phyloP scores from a whole-genome alignment of 495 filamentous ascomycete species.

The Melanomma pulvis-pyrius region DNA sequence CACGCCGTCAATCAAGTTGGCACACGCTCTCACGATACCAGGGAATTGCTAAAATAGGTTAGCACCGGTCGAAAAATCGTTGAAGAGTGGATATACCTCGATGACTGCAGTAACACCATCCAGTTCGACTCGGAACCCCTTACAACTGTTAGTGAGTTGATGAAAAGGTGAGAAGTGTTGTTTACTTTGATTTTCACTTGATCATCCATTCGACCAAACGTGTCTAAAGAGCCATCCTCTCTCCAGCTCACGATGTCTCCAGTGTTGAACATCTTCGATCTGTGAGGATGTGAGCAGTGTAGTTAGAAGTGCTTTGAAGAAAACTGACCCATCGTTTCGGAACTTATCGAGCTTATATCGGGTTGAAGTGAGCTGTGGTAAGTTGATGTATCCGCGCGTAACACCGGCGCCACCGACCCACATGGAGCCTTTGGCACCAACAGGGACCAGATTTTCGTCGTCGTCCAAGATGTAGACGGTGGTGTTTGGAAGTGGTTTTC shows the following conservation, averaged over 20 bases:
- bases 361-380: slow-evolving; percentile 14
- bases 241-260: slow-evolving; percentile 27
- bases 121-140: slow-evolving; percentile 30
- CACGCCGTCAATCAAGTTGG: slow-evolving; percentile 12
- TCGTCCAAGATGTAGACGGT: slow-evolving; percentile 30
- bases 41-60: slow-evolving; percentile 18
- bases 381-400: slow-evolving; percentile 26
- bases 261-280: slow-evolving; percentile 31
- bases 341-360: slow-evolving; percentile 29
- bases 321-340: slow-evolving; percentile 14
- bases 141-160: background rate
- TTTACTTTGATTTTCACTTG: slow-evolving; percentile 31
- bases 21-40: slow-evolving; percentile 22
- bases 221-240: slow-evolving; percentile 24
- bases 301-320: background rate
- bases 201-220: slow-evolving; percentile 26
- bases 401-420: slow-evolving; percentile 27
- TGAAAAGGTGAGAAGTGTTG: too few relatives aligned
- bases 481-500: slow-evolving; percentile 27
- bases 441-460: slow-evolving; percentile 12
- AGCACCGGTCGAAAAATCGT: too few relatives aligned
- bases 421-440: slow-evolving; percentile 24
- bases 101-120: slow-evolving; percentile 29
- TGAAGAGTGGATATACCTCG: slow-evolving; percentile 10
- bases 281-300: background rate